Base-by-base conservation (phyloP, 345 rosid genomes). In the Salix brachista region DNA sequence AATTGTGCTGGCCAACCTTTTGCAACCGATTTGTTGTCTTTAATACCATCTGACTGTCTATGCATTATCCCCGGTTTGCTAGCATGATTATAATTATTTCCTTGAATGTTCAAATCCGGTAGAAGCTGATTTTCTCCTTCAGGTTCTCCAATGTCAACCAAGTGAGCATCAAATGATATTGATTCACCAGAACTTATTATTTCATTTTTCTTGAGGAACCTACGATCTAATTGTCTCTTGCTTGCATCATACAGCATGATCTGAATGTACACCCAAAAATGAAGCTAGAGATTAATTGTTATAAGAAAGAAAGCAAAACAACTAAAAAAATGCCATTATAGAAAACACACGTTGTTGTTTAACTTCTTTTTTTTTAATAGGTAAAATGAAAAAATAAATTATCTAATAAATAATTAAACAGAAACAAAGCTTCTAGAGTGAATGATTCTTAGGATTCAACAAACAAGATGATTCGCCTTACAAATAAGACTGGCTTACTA, bases 141-240 rank as follows among this genome's bases (percentile, higher is more conserved):
- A 81, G 78, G 78, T 72, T 88, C 91, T 77, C 86, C 88, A 34
- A 89, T 71, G 36, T 87, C 82, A 66, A 88, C 95, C 83, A 88
- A 60, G 83, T 88, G 79, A 79, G 82, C 77, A 71, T 77, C 83
- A 64, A 89, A 83, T 50, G 70, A 48, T 62, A 88, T 61, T 58
- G 87, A 81, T 82, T 83, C 87, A 32, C 89, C 88, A 19, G 84
- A 80, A 67, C 80, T 75, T 80, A 91, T 77, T 41, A 67, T 75
- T 80, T 91, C 88, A 48, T 84, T 88, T 72, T 84, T 91, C 79
- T 83, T 84, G 71, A 88, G 89, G 80, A 77, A 87, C 74, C 88
- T 85, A 79, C 83, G 80, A 41, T 65, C 71, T 61, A 88, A 67
- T 42, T 79, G 72, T 48, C 75, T 85, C 81, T 79, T 75, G 82